These are phyloP conservation scores for Gossypium gossypioides DNA, from an alignment of 441 rosid species.

Conservation along the genomic window DNA sequence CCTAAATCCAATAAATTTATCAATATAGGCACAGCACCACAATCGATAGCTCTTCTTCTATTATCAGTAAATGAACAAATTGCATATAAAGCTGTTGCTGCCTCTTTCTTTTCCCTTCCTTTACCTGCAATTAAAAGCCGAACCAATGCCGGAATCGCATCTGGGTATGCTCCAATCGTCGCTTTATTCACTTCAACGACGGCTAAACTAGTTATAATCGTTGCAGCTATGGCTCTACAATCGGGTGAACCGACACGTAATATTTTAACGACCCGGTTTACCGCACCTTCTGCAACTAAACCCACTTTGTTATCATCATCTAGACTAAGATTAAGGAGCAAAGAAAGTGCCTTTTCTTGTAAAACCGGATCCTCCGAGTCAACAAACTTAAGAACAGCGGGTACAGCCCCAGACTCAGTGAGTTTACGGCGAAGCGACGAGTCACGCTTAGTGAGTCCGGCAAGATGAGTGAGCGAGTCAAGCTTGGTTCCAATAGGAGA, in stretches of 20 bases:
- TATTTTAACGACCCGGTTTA: slow-evolving; percentile 44
- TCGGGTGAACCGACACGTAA: slow-evolving; percentile 46
- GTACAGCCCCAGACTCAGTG: slow-evolving; percentile 68
- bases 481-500: slow-evolving; percentile 38
- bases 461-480: slow-evolving; percentile 48
- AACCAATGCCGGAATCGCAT: slow-evolving; percentile 51
- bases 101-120: slow-evolving; percentile 70
- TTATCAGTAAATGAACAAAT: slow-evolving; percentile 67
- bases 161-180: slow-evolving; percentile 66
- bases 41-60: slow-evolving; percentile 47
- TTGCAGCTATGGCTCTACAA: slow-evolving; percentile 71
- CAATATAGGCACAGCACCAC: slow-evolving; percentile 66
- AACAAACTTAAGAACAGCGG: slow-evolving; percentile 54
- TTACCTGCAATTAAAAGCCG: slow-evolving; percentile 46
- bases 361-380: slow-evolving; percentile 34
- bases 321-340: slow-evolving; percentile 67
- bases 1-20: slow-evolving; percentile 44
- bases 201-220: slow-evolving; percentile 75
- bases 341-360: slow-evolving; percentile 61
- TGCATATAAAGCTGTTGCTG: slow-evolving; percentile 75
- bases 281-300: slow-evolving; percentile 79
- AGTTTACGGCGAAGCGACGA: slow-evolving; percentile 43
- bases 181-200: slow-evolving; percentile 92
- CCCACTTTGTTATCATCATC: slow-evolving; percentile 92
- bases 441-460: slow-evolving; percentile 54